Evolutionary conservation across 2,329 filamentous ascomycete genomes (phyloP).

Genomic region (Coniochaeta pulveracea): DNA sequence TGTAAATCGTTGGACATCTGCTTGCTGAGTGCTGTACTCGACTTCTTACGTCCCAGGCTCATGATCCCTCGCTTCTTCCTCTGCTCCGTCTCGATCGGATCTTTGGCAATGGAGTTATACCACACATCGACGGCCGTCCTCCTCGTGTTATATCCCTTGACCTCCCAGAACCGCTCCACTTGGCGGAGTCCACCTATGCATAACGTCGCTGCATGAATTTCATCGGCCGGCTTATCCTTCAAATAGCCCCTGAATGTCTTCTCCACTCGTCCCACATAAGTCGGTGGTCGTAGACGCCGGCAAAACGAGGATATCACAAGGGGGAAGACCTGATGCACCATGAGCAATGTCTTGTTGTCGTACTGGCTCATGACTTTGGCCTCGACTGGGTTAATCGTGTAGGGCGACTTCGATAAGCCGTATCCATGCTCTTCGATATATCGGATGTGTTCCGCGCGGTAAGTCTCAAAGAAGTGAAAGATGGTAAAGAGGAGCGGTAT

Average conservation of each 20-base stretch:
- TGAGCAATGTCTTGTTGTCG: slow-evolving; percentile 49
- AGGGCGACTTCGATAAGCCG: slow-evolving; percentile 39
- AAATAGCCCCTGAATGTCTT: slow-evolving; percentile 52
- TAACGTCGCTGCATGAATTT: slow-evolving; percentile 49
- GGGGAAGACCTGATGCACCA: slow-evolving; percentile 54
- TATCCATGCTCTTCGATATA: slow-evolving; percentile 40
- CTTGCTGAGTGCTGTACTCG: slow-evolving; percentile 24
- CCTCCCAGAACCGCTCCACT: slow-evolving; percentile 54
- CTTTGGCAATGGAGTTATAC: slow-evolving; percentile 40
- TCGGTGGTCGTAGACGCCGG: slow-evolving; percentile 49
- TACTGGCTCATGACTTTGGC: slow-evolving; percentile 51
- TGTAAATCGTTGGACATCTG: slow-evolving; percentile 10
- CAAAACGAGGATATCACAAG: slow-evolving; percentile 54
- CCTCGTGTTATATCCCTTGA: slow-evolving; percentile 52
- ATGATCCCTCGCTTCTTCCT: slow-evolving; percentile 42
- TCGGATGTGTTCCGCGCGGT: slow-evolving; percentile 45
- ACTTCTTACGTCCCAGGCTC: slow-evolving; percentile 47
- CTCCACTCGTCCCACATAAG: slow-evolving; percentile 53
- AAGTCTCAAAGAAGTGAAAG: slow-evolving; percentile 58
- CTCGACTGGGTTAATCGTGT: slow-evolving; percentile 53
- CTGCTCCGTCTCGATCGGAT: slow-evolving; percentile 23
- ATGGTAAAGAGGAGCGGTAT: slow-evolving; percentile 54
- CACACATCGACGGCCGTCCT: slow-evolving; percentile 48
- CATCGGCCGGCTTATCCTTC: slow-evolving; percentile 49
- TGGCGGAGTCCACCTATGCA: slow-evolving; percentile 51